Conservation (phyloP, 2,329 filamentous ascomycete species). For the Emydomyces testavorans region DNA sequence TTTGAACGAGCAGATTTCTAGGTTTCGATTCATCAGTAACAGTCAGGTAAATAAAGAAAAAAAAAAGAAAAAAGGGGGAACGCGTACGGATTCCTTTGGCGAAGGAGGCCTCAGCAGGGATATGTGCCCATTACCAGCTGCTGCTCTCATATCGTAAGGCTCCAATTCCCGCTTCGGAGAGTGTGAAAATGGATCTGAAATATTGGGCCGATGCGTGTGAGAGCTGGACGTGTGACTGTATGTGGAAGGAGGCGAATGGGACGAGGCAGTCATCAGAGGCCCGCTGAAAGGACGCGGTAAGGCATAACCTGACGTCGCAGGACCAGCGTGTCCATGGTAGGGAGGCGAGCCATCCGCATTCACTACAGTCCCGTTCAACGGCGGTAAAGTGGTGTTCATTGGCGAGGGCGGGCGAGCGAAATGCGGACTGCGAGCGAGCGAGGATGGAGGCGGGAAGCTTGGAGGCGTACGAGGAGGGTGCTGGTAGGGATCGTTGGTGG, state of each 20-base stretch:
- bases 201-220: conserved; percentile 34
- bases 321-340: conserved; percentile 27
- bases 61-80: neutral
- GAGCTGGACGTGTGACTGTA: conserved; percentile 29
- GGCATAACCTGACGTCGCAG: conserved; percentile 25
- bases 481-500: conserved; percentile 35
- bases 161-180: conserved; percentile 35
- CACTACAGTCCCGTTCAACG: conserved; percentile 30
- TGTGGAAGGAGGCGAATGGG: conserved; percentile 24
- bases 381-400: conserved; percentile 27
- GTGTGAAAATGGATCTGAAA: conserved; percentile 30
- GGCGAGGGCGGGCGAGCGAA: conserved; percentile 17
- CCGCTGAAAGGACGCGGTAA: conserved; percentile 28
- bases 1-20: conserved; percentile 67
- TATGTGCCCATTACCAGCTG: conserved; percentile 25
- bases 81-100: conserved; percentile 32
- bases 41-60: no score
- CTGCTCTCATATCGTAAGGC: conserved; percentile 24
- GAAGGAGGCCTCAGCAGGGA: conserved; percentile 26
- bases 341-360: conserved; percentile 28
- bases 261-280: conserved; percentile 27
- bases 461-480: conserved; percentile 34
- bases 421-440: conserved; percentile 17
- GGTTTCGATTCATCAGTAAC: conserved; percentile 18
- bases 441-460: conserved; percentile 19